Base-by-base conservation (phyloP, 805 yeast genomes). In the Suhomyces xylopsoci region DNA sequence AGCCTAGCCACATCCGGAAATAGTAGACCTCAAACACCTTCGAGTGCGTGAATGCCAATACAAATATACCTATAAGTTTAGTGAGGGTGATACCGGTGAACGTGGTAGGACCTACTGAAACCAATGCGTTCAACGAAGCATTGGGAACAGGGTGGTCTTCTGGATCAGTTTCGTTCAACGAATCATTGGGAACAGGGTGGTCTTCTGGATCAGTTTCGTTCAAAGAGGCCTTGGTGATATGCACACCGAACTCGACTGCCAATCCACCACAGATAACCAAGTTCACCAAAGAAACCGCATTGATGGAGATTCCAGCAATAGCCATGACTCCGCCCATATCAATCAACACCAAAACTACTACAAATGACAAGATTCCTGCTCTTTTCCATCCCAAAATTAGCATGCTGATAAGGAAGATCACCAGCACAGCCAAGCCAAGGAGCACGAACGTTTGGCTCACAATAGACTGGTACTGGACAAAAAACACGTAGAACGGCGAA, bases 171-270 rank as follows among this genome's bases (percentile, higher is more conserved):
- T 32, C 36, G 8, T 12, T 28, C 3, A 28, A 28, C 6, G 32
- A 77, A 20, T 28, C 32, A 25, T 38, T 25, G 3, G 10, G n/a
- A 7, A 3, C 25, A 12, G 41, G 5, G 8, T 9, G 5, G 7
- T 32, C 48, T 19, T 20, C 42, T 28, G 28, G 12, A 2, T 28
- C 36, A 32, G 17, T 6, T 1, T 32, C 36, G 8, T 12, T 28
- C 3, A 28, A 28, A n/a, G n/a, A 28, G 1, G 94, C 90, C 52
- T 94, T 76, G 1, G 90, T 87, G 51, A 94, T 79, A 67, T 93
- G 98, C 32, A 88, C 81, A 54, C 97, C 90, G 65, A 93, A 94
- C 68, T 94, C 99, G 34, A 94, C 97, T 2, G 94, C 92, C 36
- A 93, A 73, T 0, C 99, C 99, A 2, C 87, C 84, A 66, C 97